Conservation (phyloP, 2,329 filamentous ascomycete genomes). For the Ilyonectria destructans region DNA sequence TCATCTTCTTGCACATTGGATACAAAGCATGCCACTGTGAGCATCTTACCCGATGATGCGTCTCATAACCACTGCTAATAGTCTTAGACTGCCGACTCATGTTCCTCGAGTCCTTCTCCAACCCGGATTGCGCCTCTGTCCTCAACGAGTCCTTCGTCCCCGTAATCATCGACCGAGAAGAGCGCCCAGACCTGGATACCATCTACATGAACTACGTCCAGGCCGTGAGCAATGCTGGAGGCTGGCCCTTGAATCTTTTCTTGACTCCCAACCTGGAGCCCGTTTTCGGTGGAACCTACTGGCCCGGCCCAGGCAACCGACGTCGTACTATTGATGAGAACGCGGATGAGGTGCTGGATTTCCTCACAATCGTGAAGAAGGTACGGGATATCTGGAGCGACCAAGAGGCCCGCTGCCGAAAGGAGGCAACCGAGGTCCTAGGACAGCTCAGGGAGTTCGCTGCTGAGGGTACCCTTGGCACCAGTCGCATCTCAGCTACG, state of each 20-base stretch:
- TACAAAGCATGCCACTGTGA: slow-evolving; percentile 96
- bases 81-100: slow-evolving; percentile 86
- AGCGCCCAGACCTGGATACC: slow-evolving; percentile 92
- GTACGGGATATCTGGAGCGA: slow-evolving; percentile 83
- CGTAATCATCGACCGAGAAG: slow-evolving; percentile 93
- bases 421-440: slow-evolving; percentile 88
- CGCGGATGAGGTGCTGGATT: slow-evolving; percentile 79
- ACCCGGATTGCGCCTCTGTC: slow-evolving; percentile 83
- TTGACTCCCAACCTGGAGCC: slow-evolving; percentile 93
- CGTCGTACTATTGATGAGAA: slow-evolving; percentile 55
- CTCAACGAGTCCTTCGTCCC: slow-evolving; percentile 93
- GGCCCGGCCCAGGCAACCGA: slow-evolving; percentile 82
- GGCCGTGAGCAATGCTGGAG: slow-evolving; percentile 89
- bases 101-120: slow-evolving; percentile 91
- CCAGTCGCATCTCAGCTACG: slow-evolving; percentile 53
- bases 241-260: slow-evolving; percentile 98
- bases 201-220: slow-evolving; percentile 99
- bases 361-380: slow-evolving; percentile 87
- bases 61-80: slow-evolving; percentile 38
- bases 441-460: slow-evolving; percentile 88
- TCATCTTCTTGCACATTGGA: slow-evolving; percentile 95
- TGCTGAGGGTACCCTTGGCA: slow-evolving; percentile 83
- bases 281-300: slow-evolving; percentile 97
- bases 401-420: slow-evolving; percentile 86
- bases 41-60: slow-evolving; percentile 54